Evolutionary conservation across 1,284 basidiomycete species (phyloP).

Genomic region (Blastosporella zonata): DNA sequence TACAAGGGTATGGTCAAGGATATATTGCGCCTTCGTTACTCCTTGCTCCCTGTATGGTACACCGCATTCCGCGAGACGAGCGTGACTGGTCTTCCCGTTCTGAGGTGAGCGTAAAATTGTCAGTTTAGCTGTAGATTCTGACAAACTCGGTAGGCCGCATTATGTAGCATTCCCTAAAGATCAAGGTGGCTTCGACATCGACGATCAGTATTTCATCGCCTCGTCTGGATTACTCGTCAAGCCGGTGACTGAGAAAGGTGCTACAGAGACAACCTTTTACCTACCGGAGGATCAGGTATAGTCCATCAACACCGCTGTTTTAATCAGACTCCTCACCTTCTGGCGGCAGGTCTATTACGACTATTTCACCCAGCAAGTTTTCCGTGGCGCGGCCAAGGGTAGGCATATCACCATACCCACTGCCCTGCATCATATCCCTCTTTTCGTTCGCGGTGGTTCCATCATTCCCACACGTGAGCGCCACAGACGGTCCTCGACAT

Average conservation of each 20-base stretch:
- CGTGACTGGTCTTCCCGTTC: slow-evolving; percentile 74
- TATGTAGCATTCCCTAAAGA: slow-evolving; percentile 93
- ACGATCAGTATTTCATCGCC: slow-evolving; percentile 95
- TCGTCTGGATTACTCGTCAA: slow-evolving; percentile 88
- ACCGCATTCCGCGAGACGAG: slow-evolving; percentile 91
- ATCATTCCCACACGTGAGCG: slow-evolving; percentile 88
- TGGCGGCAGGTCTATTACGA: slow-evolving; percentile 85
- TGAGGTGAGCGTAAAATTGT: slow-evolving; percentile 50
- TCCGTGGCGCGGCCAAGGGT: slow-evolving; percentile 62
- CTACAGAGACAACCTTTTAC: slow-evolving; percentile 74
- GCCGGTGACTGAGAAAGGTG: slow-evolving; percentile 81
- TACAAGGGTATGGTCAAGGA: slow-evolving; percentile 81
- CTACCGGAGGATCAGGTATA: slow-evolving; percentile 79
- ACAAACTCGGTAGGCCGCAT: slow-evolving; percentile 66
- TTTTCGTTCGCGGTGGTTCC: slow-evolving; percentile 90
- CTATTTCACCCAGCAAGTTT: slow-evolving; percentile 74
- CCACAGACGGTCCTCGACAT: slow-evolving; percentile 78
- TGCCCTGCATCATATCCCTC: slow-evolving; percentile 76
- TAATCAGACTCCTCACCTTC: neutral
- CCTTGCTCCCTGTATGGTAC: slow-evolving; percentile 93
- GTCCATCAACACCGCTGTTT: slow-evolving; percentile 19
- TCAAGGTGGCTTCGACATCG: slow-evolving; percentile 78
- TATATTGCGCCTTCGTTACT: slow-evolving; percentile 82
- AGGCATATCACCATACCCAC: slow-evolving; percentile 75
- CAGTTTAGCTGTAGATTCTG: slow-evolving; percentile 1